Evolutionary conservation across 2,329 filamentous ascomycete genomes (phyloP).

Genomic region (Epicoccum sorghinum): DNA sequence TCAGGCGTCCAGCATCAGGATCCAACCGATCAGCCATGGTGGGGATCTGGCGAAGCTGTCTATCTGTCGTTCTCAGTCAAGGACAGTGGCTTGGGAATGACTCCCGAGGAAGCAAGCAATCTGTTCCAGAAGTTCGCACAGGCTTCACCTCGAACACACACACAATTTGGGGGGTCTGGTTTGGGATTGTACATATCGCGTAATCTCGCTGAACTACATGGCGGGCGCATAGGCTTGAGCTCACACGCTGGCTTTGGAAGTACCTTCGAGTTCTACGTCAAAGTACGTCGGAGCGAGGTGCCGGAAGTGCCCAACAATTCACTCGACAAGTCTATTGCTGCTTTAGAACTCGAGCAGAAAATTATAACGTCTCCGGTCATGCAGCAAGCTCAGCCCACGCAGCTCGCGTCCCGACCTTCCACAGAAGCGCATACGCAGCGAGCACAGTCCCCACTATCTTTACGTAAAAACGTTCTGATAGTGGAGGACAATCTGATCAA

Average conservation of each 20-base stretch:
- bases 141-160: constrained; percentile 38
- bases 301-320: neutral
- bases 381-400: neutral
- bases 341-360: constrained; percentile 1
- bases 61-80: constrained; percentile 16
- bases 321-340: neutral
- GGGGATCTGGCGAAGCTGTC: constrained; percentile 3
- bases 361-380: constrained; percentile 5
- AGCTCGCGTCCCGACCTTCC: neutral
- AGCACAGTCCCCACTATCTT: neutral
- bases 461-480: constrained; percentile 25
- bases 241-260: constrained; percentile 28
- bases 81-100: constrained; percentile 11
- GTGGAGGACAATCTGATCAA: constrained; percentile 45
- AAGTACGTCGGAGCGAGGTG: constrained; percentile 10
- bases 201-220: constrained; percentile 35
- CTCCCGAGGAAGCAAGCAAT: constrained; percentile 1
- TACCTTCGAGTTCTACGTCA: constrained; percentile 35
- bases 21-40: constrained; percentile 45
- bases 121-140: constrained; percentile 18
- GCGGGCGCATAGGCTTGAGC: constrained; percentile 31
- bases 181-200: constrained; percentile 34
- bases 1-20: constrained; percentile 57
- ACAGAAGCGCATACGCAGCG: neutral
- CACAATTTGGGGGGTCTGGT: constrained; percentile 55